phyloP scores from a whole-genome alignment of 257 asterid species.

The Fraxinus americana region DNA sequence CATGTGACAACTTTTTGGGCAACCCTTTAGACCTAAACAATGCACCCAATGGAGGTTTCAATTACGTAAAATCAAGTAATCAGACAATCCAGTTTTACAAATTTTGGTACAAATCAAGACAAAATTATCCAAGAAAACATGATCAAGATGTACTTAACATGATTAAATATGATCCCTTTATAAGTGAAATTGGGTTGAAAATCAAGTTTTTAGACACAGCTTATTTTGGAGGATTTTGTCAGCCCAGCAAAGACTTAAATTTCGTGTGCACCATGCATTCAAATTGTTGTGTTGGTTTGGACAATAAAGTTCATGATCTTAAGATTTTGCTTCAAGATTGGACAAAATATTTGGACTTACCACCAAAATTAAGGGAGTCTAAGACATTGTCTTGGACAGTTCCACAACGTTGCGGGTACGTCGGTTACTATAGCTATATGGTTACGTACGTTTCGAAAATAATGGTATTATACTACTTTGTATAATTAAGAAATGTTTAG shows the following conservation, averaged over 20 bases:
- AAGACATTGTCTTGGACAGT: conserved; percentile 38
- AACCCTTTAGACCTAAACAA: conserved; percentile 36
- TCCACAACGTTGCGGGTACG: conserved; percentile 34
- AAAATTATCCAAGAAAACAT: conserved; percentile 33
- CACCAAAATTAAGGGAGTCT: conserved; percentile 20
- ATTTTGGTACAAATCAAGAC: conserved; percentile 50
- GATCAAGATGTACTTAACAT: conserved; percentile 58
- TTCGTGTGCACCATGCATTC: conserved; percentile 67
- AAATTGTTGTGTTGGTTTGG: conserved; percentile 63
- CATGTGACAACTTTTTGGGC: conserved; percentile 41
- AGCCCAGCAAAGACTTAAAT: conserved; percentile 52
- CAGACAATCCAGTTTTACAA: conserved; percentile 46
- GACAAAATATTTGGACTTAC: conserved; percentile 40
- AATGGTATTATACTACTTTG: too few relatives aligned
- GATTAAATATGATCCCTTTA: conserved; percentile 41
- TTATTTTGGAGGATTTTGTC: conserved; percentile 59
- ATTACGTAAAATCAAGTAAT: conserved; percentile 42
- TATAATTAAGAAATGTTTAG: too few relatives aligned
- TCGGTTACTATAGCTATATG: too few relatives aligned
- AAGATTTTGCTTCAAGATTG: conserved; percentile 51
- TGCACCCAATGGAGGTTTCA: conserved; percentile 57
- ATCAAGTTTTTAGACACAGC: conserved; percentile 49
- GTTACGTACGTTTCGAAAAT: too few relatives aligned
- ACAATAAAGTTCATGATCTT: conserved; percentile 57
- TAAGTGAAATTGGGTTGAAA: conserved; percentile 40